phyloP scores from a whole-genome alignment of 257 asterid genomes.

The Solanum lycopersicoides region DNA sequence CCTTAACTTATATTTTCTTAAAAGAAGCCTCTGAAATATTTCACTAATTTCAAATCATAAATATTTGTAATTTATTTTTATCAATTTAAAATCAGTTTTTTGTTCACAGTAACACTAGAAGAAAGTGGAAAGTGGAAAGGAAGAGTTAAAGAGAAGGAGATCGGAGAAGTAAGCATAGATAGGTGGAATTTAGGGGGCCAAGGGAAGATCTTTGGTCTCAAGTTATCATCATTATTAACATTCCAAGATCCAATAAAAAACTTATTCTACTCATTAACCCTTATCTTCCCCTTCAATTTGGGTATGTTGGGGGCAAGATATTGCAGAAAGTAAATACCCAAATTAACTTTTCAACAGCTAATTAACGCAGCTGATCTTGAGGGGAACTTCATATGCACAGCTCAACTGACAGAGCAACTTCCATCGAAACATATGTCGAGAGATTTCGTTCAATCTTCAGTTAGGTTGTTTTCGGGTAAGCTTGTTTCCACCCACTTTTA shows the following conservation, averaged over 20 bases:
- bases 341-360: background rate
- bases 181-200: background rate
- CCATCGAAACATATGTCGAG: slow-evolving; percentile 28
- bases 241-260: slow-evolving; percentile 21
- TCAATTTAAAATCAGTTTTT: background rate
- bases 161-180: background rate
- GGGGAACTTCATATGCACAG: no score
- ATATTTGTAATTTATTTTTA: no score
- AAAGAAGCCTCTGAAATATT: no score
- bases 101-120: background rate
- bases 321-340: background rate
- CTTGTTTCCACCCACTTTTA: background rate
- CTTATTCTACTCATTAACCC: background rate
- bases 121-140: background rate
- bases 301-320: background rate
- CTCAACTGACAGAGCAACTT: background rate
- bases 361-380: background rate
- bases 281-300: background rate
- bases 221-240: slow-evolving; percentile 1
- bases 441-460: slow-evolving; percentile 10
- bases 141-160: background rate
- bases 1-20: no score
- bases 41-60: no score
- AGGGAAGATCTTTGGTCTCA: background rate
- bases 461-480: slow-evolving; percentile 33